Conservation (phyloP, 1,284 basidiomycete species). For the Cutaneotrichosporon cavernicola region DNA sequence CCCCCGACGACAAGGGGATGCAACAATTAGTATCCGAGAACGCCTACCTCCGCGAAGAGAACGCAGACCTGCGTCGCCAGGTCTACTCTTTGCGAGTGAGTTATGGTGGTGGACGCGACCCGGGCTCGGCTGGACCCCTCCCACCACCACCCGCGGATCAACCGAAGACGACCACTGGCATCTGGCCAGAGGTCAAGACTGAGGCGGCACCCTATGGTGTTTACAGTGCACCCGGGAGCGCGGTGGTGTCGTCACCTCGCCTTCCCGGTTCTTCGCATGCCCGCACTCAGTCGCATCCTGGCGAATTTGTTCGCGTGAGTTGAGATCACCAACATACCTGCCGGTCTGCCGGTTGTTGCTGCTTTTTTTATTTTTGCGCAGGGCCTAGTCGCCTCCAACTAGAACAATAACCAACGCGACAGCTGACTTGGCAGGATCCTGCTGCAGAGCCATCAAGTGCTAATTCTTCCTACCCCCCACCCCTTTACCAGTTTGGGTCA, state of each 20-base stretch:
- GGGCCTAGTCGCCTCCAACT: background rate
- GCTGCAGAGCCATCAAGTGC: slow-evolving; percentile 20
- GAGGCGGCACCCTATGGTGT: slow-evolving; percentile 21
- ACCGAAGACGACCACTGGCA: slow-evolving; percentile 19
- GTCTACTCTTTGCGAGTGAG: slow-evolving; percentile 35
- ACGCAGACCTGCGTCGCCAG: slow-evolving; percentile 44
- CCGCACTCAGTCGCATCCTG: slow-evolving; percentile 28
- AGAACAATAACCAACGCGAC: background rate
- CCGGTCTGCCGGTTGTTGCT: background rate
- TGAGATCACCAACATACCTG: background rate
- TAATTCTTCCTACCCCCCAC: slow-evolving; percentile 24
- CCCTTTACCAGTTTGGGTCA: slow-evolving; percentile 27
- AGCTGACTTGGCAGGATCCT: slow-evolving; percentile 17
- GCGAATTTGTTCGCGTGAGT: slow-evolving; percentile 28
- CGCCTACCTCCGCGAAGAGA: slow-evolving; percentile 46
- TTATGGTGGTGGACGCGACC: slow-evolving; percentile 18
- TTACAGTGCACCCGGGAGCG: slow-evolving; percentile 17
- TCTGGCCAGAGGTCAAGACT: slow-evolving; percentile 22
- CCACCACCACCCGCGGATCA: slow-evolving; percentile 15
- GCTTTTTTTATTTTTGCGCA: background rate
- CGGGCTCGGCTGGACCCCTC: slow-evolving; percentile 15
- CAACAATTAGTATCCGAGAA: slow-evolving; percentile 42
- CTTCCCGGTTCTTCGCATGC: slow-evolving; percentile 19
- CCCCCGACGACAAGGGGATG: slow-evolving; percentile 39
- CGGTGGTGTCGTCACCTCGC: slow-evolving; percentile 22